Evolutionary conservation across 306 rosid species (phyloP).

Genomic region (Herpetospermum pedunculosum): DNA sequence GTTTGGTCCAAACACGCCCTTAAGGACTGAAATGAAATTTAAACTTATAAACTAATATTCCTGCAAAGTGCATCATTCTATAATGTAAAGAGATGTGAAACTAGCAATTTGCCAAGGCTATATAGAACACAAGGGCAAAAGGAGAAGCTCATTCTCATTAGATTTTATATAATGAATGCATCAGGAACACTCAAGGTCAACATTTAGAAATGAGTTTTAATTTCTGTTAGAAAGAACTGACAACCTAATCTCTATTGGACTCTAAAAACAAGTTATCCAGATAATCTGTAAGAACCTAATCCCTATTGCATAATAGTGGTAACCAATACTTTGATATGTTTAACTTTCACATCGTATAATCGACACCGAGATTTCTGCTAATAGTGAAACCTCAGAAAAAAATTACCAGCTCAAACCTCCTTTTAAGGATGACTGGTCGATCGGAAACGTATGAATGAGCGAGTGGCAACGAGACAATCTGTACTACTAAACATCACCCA

Average conservation of each 20-base stretch:
- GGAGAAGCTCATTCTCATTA: neutral
- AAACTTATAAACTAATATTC: too few species aligned
- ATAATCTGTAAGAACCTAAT: neutral
- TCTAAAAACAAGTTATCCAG: neutral
- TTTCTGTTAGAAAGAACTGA: neutral
- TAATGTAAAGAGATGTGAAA: neutral
- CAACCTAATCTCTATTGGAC: neutral
- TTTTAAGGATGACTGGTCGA: conserved; percentile 61
- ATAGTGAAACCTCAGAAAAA: conserved; percentile 57
- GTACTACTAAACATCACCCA: conserved; percentile 19
- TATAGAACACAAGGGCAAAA: neutral
- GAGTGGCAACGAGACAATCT: conserved; percentile 10
- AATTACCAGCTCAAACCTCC: conserved; percentile 53
- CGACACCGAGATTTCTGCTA: conserved; percentile 55
- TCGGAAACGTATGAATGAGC: conserved; percentile 30
- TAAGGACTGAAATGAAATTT: too few species aligned
- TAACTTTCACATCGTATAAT: conserved; percentile 24
- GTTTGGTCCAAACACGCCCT: too few species aligned
- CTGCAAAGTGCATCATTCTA: neutral
- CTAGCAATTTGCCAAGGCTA: neutral
- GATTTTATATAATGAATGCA: neutral
- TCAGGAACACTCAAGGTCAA: neutral
- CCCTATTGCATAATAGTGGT: neutral
- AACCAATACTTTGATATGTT: conserved; percentile 18
- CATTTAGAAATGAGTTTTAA: neutral